These are phyloP conservation scores for Lichtheimia ornata DNA, from an alignment of 371 early-diverging fungal species.

Conservation along the genomic window DNA sequence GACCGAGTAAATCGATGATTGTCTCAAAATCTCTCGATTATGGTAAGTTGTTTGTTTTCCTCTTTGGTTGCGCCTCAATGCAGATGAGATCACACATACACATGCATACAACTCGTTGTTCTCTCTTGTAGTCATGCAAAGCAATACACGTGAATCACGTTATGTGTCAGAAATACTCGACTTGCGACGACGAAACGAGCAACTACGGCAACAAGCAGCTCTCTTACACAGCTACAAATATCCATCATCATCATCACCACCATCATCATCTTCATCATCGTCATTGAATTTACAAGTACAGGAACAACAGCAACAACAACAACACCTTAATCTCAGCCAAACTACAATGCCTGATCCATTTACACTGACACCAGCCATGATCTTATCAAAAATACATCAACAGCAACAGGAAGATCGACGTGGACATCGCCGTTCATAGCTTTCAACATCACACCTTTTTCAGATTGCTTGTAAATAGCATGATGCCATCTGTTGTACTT, in stretches of 20 bases:
- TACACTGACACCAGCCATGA: conserved; percentile 1
- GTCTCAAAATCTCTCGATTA: conserved; percentile 74
- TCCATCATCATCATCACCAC: too few species aligned
- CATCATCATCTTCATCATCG: too few species aligned
- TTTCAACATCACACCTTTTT: too few species aligned
- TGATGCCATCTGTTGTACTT: too few species aligned
- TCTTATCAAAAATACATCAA: neutral
- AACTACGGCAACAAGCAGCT: conserved; percentile 31
- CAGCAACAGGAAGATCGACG: neutral
- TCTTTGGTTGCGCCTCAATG: neutral
- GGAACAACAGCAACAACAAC: neutral
- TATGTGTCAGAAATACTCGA: conserved; percentile 29
- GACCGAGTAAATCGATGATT: conserved; percentile 80
- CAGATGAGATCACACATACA: neutral
- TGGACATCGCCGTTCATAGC: too few species aligned
- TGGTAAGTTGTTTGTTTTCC: conserved; percentile 27
- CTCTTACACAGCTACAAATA: neutral
- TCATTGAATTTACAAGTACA: neutral
- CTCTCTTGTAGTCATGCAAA: conserved; percentile 22
- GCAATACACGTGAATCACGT: conserved; percentile 21
- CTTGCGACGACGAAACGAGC: conserved; percentile 34
- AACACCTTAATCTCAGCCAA: neutral
- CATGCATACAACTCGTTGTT: neutral
- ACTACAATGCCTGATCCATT: neutral
- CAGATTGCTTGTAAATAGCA: too few species aligned